Percentiles rank a stretch among this genome's conserved stretches.
Evolutionary conservation across 2,329 filamentous ascomycete genomes (phyloP).

Genomic region (Metarhizium sp.): DNA sequence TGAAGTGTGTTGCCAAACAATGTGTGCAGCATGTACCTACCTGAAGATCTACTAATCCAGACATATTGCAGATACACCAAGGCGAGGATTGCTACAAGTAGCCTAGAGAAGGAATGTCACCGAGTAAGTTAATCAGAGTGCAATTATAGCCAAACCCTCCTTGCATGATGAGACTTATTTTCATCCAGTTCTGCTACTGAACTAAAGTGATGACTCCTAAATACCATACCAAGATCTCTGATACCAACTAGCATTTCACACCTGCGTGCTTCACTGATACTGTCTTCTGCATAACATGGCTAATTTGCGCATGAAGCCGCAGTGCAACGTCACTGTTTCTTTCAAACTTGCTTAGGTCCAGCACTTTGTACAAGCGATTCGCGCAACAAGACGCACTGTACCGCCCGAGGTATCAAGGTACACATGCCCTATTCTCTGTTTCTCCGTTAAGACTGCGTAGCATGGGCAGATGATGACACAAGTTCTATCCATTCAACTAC

Average conservation of each 20-base stretch:
- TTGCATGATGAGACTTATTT: constrained; percentile 53
- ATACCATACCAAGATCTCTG: constrained; percentile 58
- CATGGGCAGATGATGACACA: constrained; percentile 27
- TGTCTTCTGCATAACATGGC: background rate
- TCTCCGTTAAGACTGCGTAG: background rate
- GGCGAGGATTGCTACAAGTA: background rate
- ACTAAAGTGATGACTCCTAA: constrained; percentile 52
- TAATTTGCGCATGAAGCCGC: background rate
- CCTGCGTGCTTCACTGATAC: background rate
- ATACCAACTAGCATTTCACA: constrained; percentile 16
- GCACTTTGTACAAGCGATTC: background rate
- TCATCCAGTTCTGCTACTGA: constrained; percentile 72
- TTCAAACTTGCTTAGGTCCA: background rate
- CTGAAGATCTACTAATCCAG: background rate
- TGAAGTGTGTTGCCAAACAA: constrained; percentile 5
- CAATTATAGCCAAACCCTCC: constrained; percentile 4
- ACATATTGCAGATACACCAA: background rate
- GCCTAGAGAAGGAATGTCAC: too few relatives aligned
- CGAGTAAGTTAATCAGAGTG: too few relatives aligned
- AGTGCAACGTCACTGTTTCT: background rate
- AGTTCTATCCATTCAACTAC: constrained; percentile 73
- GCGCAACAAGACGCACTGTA: background rate
- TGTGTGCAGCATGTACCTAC: background rate
- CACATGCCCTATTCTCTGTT: background rate
- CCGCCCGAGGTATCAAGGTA: background rate